Conservation (phyloP, 352 stramenopile species). For the Plasmopara muralis region DNA sequence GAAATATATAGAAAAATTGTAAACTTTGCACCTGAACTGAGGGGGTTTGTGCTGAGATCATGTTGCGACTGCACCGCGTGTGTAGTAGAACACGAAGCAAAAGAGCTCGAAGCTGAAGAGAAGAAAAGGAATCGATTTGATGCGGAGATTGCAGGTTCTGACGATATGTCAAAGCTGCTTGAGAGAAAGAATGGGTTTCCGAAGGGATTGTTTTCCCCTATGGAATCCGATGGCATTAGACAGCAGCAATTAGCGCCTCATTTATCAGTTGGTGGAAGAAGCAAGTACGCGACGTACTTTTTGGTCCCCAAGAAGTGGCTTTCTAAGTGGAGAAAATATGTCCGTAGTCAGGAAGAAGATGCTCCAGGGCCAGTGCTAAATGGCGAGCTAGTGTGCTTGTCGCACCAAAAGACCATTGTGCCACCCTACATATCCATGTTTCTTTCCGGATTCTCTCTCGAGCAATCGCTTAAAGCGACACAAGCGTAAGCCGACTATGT, state of each 20-base stretch:
- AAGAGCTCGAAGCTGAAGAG: slow-evolving; percentile 45
- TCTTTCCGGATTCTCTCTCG: slow-evolving; percentile 71
- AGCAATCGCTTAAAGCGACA: slow-evolving; percentile 65
- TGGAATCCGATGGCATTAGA: slow-evolving; percentile 9
- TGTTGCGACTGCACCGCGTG: slow-evolving; percentile 55
- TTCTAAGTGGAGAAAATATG: slow-evolving; percentile 70
- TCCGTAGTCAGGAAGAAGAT: slow-evolving; percentile 50
- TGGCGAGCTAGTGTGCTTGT: slow-evolving; percentile 69
- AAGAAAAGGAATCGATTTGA: slow-evolving; percentile 60
- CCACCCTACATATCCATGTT: slow-evolving; percentile 84
- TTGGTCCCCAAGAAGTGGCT: slow-evolving; percentile 85
- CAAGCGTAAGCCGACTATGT: slow-evolving; percentile 44
- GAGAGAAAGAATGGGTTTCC: slow-evolving; percentile 75
- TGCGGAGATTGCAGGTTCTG: slow-evolving; percentile 51
- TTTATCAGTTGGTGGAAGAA: slow-evolving; percentile 41
- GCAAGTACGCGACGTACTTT: slow-evolving; percentile 59
- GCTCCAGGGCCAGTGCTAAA: slow-evolving; percentile 71
- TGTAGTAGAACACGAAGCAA: slow-evolving; percentile 42
- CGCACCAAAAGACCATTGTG: slow-evolving; percentile 72
- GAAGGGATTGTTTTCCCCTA: slow-evolving; percentile 69
- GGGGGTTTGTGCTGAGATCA: slow-evolving; percentile 43
- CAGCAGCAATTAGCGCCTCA: slow-evolving; percentile 35
- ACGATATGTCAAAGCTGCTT: slow-evolving; percentile 58
- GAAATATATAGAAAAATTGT: slow-evolving; percentile 40
- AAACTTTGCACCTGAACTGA: slow-evolving; percentile 50